Conservation (phyloP, 2,329 filamentous ascomycete genomes). For the Aureobasidium sp. region DNA sequence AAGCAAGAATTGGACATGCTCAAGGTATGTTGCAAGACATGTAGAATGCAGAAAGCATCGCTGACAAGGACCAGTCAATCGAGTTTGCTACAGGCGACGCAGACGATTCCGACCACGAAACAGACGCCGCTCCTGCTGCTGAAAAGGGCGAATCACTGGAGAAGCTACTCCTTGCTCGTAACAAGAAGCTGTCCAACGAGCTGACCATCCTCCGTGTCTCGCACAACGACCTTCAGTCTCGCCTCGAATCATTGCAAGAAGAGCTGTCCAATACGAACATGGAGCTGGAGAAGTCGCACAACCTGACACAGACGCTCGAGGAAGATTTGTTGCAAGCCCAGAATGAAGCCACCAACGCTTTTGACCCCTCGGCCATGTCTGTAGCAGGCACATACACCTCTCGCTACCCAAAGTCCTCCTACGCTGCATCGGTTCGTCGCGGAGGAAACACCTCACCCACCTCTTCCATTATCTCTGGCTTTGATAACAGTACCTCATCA, state of each 20-base stretch:
- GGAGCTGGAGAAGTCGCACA: constrained; percentile 77
- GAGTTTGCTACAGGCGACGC: constrained; percentile 84
- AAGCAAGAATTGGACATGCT: constrained; percentile 94
- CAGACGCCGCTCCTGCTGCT: constrained; percentile 43
- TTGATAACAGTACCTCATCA: constrained; percentile 56
- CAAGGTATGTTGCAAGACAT: constrained; percentile 44
- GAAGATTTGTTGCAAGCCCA: constrained; percentile 85
- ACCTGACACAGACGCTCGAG: constrained; percentile 81
- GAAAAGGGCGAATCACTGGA: constrained; percentile 68
- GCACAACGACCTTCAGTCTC: constrained; percentile 79
- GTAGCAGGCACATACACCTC: constrained; percentile 87
- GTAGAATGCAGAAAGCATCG: constrained; percentile 14
- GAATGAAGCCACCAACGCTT: constrained; percentile 71
- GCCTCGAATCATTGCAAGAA: constrained; percentile 72
- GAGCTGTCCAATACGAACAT: constrained; percentile 75
- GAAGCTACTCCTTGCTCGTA: constrained; percentile 80
- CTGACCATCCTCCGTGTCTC: constrained; percentile 88
- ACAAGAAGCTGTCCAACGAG: constrained; percentile 94
- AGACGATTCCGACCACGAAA: constrained; percentile 51
- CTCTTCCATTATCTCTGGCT: constrained; percentile 97
- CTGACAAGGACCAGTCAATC: constrained; percentile 54
- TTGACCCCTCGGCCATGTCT: constrained; percentile 78
- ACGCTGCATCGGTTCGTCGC: constrained; percentile 50
- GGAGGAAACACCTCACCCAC: constrained; percentile 77
- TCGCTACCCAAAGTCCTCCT: constrained; percentile 60